Percentiles rank a stretch among this genome's conserved stretches.
These are phyloP conservation scores for Boletus subcaerulescens DNA, from an alignment of 768 basidiomycete genomes.

Conservation along the genomic window DNA sequence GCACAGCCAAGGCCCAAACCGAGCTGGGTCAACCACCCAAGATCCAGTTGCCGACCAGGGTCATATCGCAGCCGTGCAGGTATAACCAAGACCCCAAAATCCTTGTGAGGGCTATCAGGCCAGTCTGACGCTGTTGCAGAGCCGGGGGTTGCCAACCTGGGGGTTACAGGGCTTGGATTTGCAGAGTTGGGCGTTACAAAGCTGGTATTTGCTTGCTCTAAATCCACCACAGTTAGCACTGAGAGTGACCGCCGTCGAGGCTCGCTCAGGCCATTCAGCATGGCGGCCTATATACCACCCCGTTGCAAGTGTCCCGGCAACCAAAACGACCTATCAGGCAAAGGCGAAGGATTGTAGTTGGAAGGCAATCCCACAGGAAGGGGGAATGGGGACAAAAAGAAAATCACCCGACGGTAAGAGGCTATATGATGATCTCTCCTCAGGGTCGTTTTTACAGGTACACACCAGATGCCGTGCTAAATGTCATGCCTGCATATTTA, in stretches of 20 bases:
- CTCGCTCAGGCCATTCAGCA: slow-evolving; percentile 10
- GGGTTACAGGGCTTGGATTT: neutral
- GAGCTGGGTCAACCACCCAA: slow-evolving; percentile 39
- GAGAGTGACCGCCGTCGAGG: slow-evolving; percentile 17
- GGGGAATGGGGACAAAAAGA: slow-evolving; percentile 5
- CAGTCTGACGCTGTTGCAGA: neutral
- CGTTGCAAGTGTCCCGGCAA: neutral
- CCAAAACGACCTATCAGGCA: neutral
- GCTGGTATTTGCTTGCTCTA: neutral
- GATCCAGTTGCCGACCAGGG: slow-evolving; percentile 35
- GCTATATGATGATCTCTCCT: slow-evolving; percentile 1
- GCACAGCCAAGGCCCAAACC: slow-evolving; percentile 49
- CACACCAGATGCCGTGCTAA: neutral
- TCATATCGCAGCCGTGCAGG: slow-evolving; percentile 42
- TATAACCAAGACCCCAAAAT: slow-evolving; percentile 48
- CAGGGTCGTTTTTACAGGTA: slow-evolving; percentile 19
- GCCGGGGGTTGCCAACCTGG: neutral
- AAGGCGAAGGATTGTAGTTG: slow-evolving; percentile 18
- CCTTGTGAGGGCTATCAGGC: slow-evolving; percentile 6
- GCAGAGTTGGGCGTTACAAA: neutral
- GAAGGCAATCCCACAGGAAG: neutral
- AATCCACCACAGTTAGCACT: slow-evolving; percentile 7
- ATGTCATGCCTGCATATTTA: neutral
- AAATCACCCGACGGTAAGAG: neutral
- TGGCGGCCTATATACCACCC: slow-evolving; percentile 1